Base-by-base conservation (phyloP, 2,329 filamentous ascomycete genomes). In the Arthrobotrys musiformis region DNA sequence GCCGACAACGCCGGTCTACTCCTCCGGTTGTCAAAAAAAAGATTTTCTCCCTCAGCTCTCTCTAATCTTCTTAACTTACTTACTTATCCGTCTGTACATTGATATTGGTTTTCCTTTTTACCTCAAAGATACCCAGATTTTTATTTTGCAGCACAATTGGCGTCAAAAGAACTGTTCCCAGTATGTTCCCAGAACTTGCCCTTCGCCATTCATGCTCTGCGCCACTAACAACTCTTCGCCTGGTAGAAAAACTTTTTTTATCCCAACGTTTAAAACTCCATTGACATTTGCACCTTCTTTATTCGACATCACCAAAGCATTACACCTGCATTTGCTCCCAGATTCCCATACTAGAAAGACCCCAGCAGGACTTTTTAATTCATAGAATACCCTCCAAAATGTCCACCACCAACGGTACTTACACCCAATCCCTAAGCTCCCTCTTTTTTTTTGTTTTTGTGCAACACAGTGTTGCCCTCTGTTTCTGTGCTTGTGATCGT, bases 241-340 rank as follows among this genome's bases (percentile, higher is more conserved):
- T 42, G 50, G 28, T 50, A 70, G 60, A 77, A 77, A 77, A 77
- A 70, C 42, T 62, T 70, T 33, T n/a, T 33, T 70, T 70, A 66
- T 70, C 58, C 58, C 66, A 69, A 56, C 46, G 40, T 42, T 48
- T 50, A 44, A 60, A 19, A n/a, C 30, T 22, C 63, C 54, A 40
- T 66, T 63, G 17, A 28, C 73, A 77, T 77, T 77, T 46, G 60
- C 73, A 77, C 73, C 73, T 77, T 70, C 73, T 77, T 60, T 68
- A 77, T 77, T 77, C 42, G 42, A 42, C 58, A 46, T 61, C 73
- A 61, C 52, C 52, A 35, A 58, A 46, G 42, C 42, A 15, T 19
- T n/a, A n/a, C 44, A 69, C 64, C 33, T 61, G 28, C 52, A 60
- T 17, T n/a, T n/a, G n/a, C n/a, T n/a, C n/a, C n/a, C 40, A 69